These are phyloP conservation scores for Kockiozyma suomiensis DNA, from an alignment of 805 yeast species.

Conservation along the genomic window DNA sequence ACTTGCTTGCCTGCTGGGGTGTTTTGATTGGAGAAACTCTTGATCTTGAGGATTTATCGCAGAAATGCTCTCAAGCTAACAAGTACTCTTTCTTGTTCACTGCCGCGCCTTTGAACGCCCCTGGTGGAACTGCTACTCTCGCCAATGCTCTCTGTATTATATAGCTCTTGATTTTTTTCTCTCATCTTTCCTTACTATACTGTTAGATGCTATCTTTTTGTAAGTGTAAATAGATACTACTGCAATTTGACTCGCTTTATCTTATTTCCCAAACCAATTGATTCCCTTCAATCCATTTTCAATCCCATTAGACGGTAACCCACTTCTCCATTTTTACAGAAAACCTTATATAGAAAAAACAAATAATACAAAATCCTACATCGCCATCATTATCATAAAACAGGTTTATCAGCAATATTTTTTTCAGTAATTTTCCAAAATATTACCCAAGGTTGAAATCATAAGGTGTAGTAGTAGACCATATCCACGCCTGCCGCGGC, in stretches of 20 bases:
- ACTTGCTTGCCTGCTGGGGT: slow-evolving; percentile 44
- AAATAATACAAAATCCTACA: no score
- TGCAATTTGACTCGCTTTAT: no score
- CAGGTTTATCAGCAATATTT: no score
- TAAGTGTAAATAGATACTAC: no score
- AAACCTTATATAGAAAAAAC: no score
- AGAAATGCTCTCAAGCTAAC: slow-evolving; percentile 36
- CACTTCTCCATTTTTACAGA: no score
- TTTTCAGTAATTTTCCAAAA: not conserved
- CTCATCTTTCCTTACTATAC: no score
- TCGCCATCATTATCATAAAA: not conserved
- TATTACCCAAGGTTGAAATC: not conserved
- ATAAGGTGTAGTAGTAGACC: slow-evolving; percentile 10
- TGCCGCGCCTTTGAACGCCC: slow-evolving; percentile 42
- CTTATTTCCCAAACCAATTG: no score
- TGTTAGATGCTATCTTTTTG: no score
- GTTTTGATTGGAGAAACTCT: slow-evolving; percentile 44
- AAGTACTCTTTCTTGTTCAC: slow-evolving; percentile 43
- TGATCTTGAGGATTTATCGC: slow-evolving; percentile 41
- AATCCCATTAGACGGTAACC: no score
- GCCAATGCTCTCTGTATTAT: slow-evolving; percentile 52
- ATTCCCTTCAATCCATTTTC: no score
- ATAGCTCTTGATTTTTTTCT: no score
- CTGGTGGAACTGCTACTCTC: slow-evolving; percentile 44
- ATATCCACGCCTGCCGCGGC: slow-evolving; percentile 30